Evolutionary conservation across 2,329 filamentous ascomycete genomes (phyloP).

Genomic region (Cadophora luteo-olivacea): DNA sequence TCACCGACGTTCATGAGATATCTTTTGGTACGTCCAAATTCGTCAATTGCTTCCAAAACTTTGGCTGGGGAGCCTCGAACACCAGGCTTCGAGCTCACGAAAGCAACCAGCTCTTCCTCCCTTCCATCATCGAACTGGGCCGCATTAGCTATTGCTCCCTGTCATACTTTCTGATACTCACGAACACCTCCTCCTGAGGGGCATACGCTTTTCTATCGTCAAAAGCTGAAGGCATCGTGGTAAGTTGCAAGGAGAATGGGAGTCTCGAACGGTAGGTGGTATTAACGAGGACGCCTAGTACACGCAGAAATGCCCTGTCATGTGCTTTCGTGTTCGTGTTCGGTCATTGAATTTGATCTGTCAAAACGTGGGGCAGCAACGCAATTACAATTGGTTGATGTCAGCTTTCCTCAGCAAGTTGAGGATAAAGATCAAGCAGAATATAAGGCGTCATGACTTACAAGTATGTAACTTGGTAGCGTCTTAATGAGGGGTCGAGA

Average conservation of each 20-base stretch:
- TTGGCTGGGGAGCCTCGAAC: slow-evolving; percentile 68
- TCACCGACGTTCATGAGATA: slow-evolving; percentile 84
- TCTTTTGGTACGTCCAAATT: slow-evolving; percentile 68
- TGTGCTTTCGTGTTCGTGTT: background rate
- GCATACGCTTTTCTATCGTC: slow-evolving; percentile 37
- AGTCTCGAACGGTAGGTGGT: no score
- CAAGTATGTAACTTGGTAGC: background rate
- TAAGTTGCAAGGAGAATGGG: no score
- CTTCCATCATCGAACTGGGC: slow-evolving; percentile 70
- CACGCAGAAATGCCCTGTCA: background rate
- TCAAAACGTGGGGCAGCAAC: background rate
- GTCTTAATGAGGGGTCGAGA: background rate
- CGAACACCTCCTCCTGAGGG: slow-evolving; percentile 38
- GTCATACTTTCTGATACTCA: slow-evolving; percentile 11
- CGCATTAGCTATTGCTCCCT: background rate
- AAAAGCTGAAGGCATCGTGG: slow-evolving; percentile 25
- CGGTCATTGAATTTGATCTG: background rate
- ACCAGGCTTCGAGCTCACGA: slow-evolving; percentile 65
- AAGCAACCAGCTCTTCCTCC: slow-evolving; percentile 76
- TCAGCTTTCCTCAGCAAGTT: background rate
- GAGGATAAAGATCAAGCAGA: background rate
- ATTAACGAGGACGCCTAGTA: background rate
- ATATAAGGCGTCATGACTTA: slow-evolving; percentile 16
- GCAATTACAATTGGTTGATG: background rate
- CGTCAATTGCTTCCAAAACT: slow-evolving; percentile 74